Conservation (phyloP, 2,329 filamentous ascomycete species). For the Fusarium subtropicale region DNA sequence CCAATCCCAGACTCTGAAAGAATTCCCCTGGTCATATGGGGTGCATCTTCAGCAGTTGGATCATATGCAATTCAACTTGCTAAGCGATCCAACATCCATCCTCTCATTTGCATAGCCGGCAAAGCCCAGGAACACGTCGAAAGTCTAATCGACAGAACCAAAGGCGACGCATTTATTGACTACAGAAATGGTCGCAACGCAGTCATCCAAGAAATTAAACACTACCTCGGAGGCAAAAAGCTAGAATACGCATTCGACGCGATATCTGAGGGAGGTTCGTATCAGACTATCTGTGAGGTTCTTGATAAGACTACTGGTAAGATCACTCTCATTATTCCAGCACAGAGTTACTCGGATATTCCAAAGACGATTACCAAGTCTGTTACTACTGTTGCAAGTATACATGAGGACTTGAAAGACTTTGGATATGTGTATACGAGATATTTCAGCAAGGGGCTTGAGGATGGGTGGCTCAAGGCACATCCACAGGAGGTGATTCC, state of each 20-base stretch:
- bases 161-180: slow-evolving; percentile 31
- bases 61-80: slow-evolving; percentile 29
- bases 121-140: slow-evolving; percentile 23
- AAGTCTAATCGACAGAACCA: slow-evolving; percentile 13
- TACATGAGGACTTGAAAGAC: slow-evolving; percentile 22
- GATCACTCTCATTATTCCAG: slow-evolving; percentile 28
- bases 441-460: slow-evolving; percentile 14
- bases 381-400: slow-evolving; percentile 23
- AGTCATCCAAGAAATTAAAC: slow-evolving; percentile 5
- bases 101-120: slow-evolving; percentile 33
- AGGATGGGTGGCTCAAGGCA: slow-evolving; percentile 21
- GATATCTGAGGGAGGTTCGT: slow-evolving; percentile 29
- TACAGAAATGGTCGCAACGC: slow-evolving; percentile 5
- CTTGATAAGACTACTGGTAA: slow-evolving; percentile 8
- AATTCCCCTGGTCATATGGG: slow-evolving; percentile 22
- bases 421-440: not conserved
- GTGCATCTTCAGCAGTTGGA: slow-evolving; percentile 31
- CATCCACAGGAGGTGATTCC: slow-evolving; percentile 27
- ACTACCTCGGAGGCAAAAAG: not conserved
- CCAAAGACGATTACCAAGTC: slow-evolving; percentile 28
- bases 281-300: slow-evolving; percentile 30
- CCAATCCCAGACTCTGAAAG: not conserved
- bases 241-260: slow-evolving; percentile 25
- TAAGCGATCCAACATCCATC: slow-evolving; percentile 23
- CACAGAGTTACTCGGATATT: slow-evolving; percentile 28